phyloP scores from a whole-genome alignment of 2,329 filamentous ascomycete species.

The Acephala macrosclerotiorum region DNA sequence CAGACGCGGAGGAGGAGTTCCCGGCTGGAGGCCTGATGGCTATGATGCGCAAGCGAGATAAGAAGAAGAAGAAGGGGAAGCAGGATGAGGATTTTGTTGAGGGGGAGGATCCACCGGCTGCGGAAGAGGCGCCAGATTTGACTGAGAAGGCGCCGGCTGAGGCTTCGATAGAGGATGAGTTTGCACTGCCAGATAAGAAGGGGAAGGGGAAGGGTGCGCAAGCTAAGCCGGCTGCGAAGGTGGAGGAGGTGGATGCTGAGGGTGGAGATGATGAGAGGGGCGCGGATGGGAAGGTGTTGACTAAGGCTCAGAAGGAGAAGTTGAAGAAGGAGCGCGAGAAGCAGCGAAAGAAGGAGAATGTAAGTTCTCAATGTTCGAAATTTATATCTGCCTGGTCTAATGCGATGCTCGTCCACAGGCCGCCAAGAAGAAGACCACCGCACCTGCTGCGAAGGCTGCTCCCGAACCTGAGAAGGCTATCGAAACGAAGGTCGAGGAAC shows the following conservation, averaged over 20 bases:
- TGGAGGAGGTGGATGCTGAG: slow-evolving; percentile 56
- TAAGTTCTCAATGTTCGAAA: slow-evolving; percentile 49
- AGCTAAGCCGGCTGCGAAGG: slow-evolving; percentile 50
- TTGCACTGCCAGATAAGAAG: slow-evolving; percentile 78
- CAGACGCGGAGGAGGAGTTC: slow-evolving; percentile 58
- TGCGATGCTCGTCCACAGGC: slow-evolving; percentile 57
- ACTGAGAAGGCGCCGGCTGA: slow-evolving; percentile 79
- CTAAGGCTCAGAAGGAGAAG: slow-evolving; percentile 98
- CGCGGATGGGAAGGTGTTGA: slow-evolving; percentile 76
- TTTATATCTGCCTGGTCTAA: background rate
- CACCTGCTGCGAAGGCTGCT: slow-evolving; percentile 60
- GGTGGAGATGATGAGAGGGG: slow-evolving; percentile 60
- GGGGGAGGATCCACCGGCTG: slow-evolving; percentile 64
- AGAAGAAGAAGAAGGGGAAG: slow-evolving; percentile 67
- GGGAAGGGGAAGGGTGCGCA: slow-evolving; percentile 68
- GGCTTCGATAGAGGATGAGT: slow-evolving; percentile 84
- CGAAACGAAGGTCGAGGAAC: slow-evolving; percentile 55
- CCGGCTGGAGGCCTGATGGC: slow-evolving; percentile 72
- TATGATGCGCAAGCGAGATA: slow-evolving; percentile 82
- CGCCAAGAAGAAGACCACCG: slow-evolving; percentile 79
- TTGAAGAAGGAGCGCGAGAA: slow-evolving; percentile 98
- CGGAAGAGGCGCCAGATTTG: slow-evolving; percentile 52
- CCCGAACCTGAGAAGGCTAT: slow-evolving; percentile 62
- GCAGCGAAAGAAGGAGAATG: slow-evolving; percentile 97
- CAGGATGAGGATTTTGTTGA: slow-evolving; percentile 85